These are phyloP conservation scores for Erodium moschatum DNA, from an alignment of 441 rosid species.

Conservation along the genomic window DNA sequence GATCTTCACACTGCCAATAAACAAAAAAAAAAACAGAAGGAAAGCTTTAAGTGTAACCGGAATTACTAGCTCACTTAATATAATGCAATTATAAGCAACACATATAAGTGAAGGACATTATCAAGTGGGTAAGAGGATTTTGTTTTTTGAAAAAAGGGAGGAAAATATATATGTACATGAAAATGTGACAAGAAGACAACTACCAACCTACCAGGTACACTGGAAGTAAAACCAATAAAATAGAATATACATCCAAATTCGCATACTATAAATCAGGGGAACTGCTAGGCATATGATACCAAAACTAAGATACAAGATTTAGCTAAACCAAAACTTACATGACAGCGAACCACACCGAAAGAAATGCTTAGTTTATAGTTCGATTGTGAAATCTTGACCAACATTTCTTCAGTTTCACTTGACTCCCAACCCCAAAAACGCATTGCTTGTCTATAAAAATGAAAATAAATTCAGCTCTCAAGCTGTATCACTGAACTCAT, in stretches of 20 bases:
- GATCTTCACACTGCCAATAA: conserved; percentile 67
- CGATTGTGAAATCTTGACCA: background rate
- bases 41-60: background rate
- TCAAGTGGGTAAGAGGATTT: background rate
- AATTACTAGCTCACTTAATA: background rate
- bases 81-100: background rate
- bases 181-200: background rate
- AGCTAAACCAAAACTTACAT: conserved; percentile 2
- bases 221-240: background rate
- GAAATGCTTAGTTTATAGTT: background rate
- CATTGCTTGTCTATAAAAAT: background rate
- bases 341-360: background rate
- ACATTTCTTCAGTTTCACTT: conserved; percentile 3
- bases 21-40: conserved; percentile 12
- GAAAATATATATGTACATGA: background rate
- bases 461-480: background rate
- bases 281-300: background rate
- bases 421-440: background rate
- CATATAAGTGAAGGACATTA: background rate
- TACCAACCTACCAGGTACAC: background rate
- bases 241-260: background rate
- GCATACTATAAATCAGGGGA: background rate
- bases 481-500: background rate
- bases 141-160: background rate
- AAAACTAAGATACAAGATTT: background rate